phyloP scores from a whole-genome alignment of 2,329 filamentous ascomycete genomes.

The Colletotrichum eleusines region DNA sequence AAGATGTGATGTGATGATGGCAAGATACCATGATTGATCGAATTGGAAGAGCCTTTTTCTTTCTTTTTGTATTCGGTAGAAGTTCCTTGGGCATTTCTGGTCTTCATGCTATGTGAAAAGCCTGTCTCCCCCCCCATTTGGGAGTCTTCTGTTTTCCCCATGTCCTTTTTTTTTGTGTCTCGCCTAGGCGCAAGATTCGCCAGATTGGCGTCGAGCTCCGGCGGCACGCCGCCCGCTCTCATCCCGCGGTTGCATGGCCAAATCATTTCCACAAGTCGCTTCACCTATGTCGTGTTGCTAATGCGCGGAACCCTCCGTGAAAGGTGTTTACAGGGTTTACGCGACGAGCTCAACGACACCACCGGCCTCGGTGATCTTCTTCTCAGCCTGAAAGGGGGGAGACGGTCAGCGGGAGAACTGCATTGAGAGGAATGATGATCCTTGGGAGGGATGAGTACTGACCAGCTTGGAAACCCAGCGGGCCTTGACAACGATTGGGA shows the following conservation, averaged over 20 bases:
- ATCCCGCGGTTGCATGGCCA: constrained; percentile 29
- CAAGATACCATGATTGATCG: constrained; percentile 14
- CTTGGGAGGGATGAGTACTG: neutral
- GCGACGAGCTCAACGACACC: constrained; percentile 96
- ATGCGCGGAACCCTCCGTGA: constrained; percentile 14
- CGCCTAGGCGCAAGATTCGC: constrained; percentile 37
- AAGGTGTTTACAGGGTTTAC: constrained; percentile 58
- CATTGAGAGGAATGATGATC: no score
- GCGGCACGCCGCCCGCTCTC: constrained; percentile 38
- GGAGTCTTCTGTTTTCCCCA: constrained; percentile 14
- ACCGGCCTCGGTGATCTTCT: constrained; percentile 98
- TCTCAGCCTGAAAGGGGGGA: constrained; percentile 74
- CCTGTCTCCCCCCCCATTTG: constrained; percentile 10
- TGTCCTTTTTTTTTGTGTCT: constrained; percentile 32
- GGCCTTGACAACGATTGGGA: constrained; percentile 94
- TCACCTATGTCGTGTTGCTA: neutral
- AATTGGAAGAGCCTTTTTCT: constrained; percentile 43
- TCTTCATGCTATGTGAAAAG: constrained; percentile 44
- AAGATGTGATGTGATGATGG: neutral
- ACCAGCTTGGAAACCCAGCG: constrained; percentile 91
- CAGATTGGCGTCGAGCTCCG: constrained; percentile 25
- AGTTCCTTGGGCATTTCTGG: constrained; percentile 40
- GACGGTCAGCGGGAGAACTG: neutral
- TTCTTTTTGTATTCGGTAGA: constrained; percentile 43
- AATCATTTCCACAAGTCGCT: constrained; percentile 26